Base-by-base conservation (phyloP, 2,329 filamentous ascomycete species). In the Ambrosiella cleistominuta region DNA sequence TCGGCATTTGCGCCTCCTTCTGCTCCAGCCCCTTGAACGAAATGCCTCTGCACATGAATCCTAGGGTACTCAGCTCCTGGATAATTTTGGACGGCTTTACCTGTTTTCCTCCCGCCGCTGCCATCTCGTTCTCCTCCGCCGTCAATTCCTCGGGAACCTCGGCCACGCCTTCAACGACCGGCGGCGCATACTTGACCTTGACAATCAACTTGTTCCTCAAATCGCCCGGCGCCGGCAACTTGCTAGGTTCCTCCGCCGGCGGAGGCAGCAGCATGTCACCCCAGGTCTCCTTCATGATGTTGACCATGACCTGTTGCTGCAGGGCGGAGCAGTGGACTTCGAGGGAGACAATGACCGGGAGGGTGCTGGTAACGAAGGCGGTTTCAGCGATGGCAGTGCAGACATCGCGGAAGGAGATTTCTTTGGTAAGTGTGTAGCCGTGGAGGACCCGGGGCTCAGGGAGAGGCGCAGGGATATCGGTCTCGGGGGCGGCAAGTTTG, bases 281-380 rank as follows among this genome's bases (percentile, higher is more conserved):
- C 88, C 89, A 98, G 35, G 81, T 80, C 61, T 94, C 80, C 62
- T 82, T 77, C 81, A 98, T 96, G 65, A 97, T 95, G 61, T 86
- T 77, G 4, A 95, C 89, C 88, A 97, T 96, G 60, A 84, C 77
- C 63, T 86, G 79, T 68, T 98, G 93, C 70, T 98, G 93, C 59
- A 84, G 78, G 0, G 80, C 71, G 62, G 75, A 76, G 62, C 88
- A 89, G 71, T 97, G 93, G 0, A 97, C 88, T 69, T 98, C 93
- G 38, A 98, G 77, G 66, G 88, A 95, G 64, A 96, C 85, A 61
- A 97, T 91, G n/a, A 98, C 74, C 0, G 93, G 93, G 15, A 95
- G 73, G 61, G 91, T 83, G 17, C 80, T 83, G 3, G 75, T 79
- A 2, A 78, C 71, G 65, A 97, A 97, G 1, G 86, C 89, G 65